Evolutionary conservation across 2,329 filamentous ascomycete genomes (phyloP), one percentile per base, ranked within the genome.

Genomic region (Cladophialophora exuberans): DNA sequence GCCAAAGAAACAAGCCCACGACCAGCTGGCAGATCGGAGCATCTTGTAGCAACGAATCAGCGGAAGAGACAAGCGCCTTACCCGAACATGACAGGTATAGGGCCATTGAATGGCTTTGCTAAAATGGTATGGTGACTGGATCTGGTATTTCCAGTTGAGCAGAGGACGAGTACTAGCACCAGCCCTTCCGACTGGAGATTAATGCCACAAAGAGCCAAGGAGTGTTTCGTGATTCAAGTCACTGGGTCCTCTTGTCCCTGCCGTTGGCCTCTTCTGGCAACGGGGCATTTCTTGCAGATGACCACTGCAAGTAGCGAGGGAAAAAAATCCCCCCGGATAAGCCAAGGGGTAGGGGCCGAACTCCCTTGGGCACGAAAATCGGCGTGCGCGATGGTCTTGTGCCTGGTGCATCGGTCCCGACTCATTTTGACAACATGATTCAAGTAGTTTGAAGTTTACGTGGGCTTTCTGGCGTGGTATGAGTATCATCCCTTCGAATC

Each of bases 161-260:
- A 10, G 20, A 42, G 22, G 20, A 22, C 28, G 6, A 31, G 28
- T 13, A n/a, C n/a, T n/a, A n/a, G n/a, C 49, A 43, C 38, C 41
- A 42, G 55, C 26, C 41, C 39, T 22, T 26, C 35, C 26, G 22
- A 44, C 42, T 49, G 43, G 48, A 43, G 50, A 25, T 59, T 31
- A 49, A 49, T 45, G 42, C 49, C 36, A 51, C 47, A 39, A 55
- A 41, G 39, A 44, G 36, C 45, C 52, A 50, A 26, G 48, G 55
- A 53, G 52, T 35, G 26, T 39, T 31, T 23, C 36, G 52, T 25
- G 52, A 30, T 39, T 22, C 39, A 31, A 35, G 31, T 26, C 20
- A 35, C 43, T 52, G 48, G 52, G 52, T 45, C 48, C 48, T 48
- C 26, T 35, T 6, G n/a, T 26, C 31, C 31, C 15, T 31, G 46